Percentiles rank a stretch among this genome's conserved stretches.
Evolutionary conservation across 2,329 filamentous ascomycete species (phyloP).

Genomic region (Colletotrichum chrysophilum): DNA sequence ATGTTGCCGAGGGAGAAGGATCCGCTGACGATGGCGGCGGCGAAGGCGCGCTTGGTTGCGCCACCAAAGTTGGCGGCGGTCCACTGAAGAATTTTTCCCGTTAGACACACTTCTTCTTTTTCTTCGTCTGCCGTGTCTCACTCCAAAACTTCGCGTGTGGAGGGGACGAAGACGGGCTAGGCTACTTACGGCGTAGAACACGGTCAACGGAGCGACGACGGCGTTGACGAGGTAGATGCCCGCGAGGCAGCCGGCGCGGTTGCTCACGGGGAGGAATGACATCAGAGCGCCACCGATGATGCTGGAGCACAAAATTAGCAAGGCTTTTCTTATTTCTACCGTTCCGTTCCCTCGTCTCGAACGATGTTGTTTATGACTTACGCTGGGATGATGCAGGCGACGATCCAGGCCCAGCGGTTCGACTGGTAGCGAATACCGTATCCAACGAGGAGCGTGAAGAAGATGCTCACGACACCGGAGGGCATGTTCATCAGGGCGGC

Average conservation of each 20-base stretch:
- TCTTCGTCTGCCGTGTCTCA: not conserved
- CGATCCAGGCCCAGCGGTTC: constrained; percentile 55
- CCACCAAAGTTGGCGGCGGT: constrained; percentile 57
- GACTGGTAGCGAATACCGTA: constrained; percentile 51
- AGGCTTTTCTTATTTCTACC: not conserved
- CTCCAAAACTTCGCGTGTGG: not conserved
- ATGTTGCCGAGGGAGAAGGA: constrained; percentile 60
- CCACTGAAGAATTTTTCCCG: constrained; percentile 35
- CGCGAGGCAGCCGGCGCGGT: constrained; percentile 50
- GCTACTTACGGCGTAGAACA: constrained; percentile 48
- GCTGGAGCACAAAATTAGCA: constrained; percentile 24
- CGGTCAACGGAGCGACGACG: constrained; percentile 48
- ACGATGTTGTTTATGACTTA: constrained; percentile 26
- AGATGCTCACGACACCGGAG: constrained; percentile 56
- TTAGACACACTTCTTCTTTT: not conserved
- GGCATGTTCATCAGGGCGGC: constrained; percentile 61
- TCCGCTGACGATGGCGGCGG: constrained; percentile 52
- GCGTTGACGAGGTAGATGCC: constrained; percentile 58
- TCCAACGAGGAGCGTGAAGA: constrained; percentile 54
- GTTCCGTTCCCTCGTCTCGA: not conserved
- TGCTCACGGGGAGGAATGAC: constrained; percentile 53
- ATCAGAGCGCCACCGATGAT: constrained; percentile 56
- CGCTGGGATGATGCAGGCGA: constrained; percentile 53
- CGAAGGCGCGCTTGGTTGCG: constrained; percentile 57
- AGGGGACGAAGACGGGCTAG: not conserved